Conservation (phyloP, 2,329 filamentous ascomycete genomes). For the Delphinella strobiligena region DNA sequence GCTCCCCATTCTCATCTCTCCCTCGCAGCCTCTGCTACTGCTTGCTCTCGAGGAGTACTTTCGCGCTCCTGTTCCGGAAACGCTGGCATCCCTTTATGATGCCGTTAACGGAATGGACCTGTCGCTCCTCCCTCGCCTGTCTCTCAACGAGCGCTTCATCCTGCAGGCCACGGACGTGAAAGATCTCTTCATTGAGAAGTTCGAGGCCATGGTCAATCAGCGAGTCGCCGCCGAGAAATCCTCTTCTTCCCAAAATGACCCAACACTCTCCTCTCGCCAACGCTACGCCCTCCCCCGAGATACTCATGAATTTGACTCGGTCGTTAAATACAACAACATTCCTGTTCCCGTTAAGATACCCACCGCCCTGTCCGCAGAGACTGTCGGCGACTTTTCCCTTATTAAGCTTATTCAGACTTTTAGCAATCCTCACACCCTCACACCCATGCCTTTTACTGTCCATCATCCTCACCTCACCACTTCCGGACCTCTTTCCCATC, state of each 20-base stretch:
- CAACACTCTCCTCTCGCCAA: constrained; percentile 43
- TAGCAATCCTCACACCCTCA: constrained; percentile 66
- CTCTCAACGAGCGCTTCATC: constrained; percentile 70
- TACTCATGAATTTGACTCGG: constrained; percentile 95
- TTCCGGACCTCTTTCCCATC: constrained; percentile 78
- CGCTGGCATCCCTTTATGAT: constrained; percentile 75
- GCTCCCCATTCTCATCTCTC: background rate
- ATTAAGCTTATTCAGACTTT: constrained; percentile 97
- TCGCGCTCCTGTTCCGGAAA: constrained; percentile 78
- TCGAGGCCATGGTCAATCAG: constrained; percentile 84
- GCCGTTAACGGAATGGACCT: constrained; percentile 95
- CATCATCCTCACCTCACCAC: constrained; percentile 89
- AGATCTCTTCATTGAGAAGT: constrained; percentile 95
- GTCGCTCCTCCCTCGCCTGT: constrained; percentile 80
- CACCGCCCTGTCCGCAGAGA: constrained; percentile 85
- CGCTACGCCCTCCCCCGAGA: constrained; percentile 74
- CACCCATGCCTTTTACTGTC: constrained; percentile 65
- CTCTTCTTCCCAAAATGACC: constrained; percentile 18
- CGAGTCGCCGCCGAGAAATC: constrained; percentile 53
- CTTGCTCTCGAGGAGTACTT: constrained; percentile 95
- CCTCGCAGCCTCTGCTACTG: constrained; percentile 67
- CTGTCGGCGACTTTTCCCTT: constrained; percentile 91
- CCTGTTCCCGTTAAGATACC: constrained; percentile 95
- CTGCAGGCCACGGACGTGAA: constrained; percentile 85
- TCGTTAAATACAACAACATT: constrained; percentile 90